Percentiles rank a stretch among this genome's conserved stretches.
Evolutionary conservation across 805 yeast species (phyloP).

Genomic region (Komagataella mondaviorum): DNA sequence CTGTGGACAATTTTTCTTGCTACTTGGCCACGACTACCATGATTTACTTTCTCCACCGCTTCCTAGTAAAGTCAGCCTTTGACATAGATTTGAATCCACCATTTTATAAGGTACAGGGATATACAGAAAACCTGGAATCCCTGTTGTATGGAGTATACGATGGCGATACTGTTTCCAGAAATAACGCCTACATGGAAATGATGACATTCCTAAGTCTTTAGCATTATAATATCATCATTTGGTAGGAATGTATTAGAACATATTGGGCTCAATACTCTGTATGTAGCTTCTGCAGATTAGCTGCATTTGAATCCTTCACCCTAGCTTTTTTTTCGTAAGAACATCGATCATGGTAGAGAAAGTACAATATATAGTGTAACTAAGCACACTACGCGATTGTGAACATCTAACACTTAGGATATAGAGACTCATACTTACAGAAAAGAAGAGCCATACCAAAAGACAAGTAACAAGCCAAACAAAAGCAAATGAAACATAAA

Average conservation of each 20-base stretch:
- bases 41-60: conserved; percentile 15
- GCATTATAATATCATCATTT: not conserved
- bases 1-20: conserved; percentile 4
- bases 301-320: too few relatives aligned
- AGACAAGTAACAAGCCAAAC: not conserved
- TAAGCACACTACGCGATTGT: too few relatives aligned
- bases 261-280: too few relatives aligned
- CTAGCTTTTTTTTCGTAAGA: too few relatives aligned
- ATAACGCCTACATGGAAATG: not conserved
- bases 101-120: not conserved
- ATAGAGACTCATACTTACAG: not conserved
- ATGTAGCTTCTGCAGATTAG: not conserved
- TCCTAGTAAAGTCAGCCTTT: conserved; percentile 10
- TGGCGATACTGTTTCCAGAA: not conserved
- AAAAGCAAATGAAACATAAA: too few relatives aligned
- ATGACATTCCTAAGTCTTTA: not conserved
- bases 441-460: not conserved
- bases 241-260: too few relatives aligned
- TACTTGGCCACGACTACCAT: conserved; percentile 11
- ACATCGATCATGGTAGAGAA: too few relatives aligned
- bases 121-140: not conserved
- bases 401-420: too few relatives aligned
- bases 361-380: too few relatives aligned
- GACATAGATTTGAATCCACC: conserved; percentile 9
- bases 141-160: not conserved